Evolutionary conservation across 768 basidiomycete species (phyloP).

Genomic region (Strobilomyces echinocephalus): DNA sequence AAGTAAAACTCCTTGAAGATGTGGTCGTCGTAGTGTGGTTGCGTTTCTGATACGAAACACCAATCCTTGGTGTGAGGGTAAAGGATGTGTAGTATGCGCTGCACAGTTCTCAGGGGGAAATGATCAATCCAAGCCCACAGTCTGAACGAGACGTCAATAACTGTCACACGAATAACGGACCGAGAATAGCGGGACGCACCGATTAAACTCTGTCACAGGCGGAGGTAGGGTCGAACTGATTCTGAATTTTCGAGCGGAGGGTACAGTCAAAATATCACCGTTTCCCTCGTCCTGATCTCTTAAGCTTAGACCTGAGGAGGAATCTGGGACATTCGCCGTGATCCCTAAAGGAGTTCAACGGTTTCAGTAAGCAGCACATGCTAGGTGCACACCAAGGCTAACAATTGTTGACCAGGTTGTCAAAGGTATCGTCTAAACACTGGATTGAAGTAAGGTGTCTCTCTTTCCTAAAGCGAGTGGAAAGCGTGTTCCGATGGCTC

Average conservation of each 20-base stretch:
- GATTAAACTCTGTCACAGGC: constrained; percentile 31
- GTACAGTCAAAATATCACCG: constrained; percentile 30
- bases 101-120: constrained; percentile 31
- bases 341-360: constrained; percentile 20
- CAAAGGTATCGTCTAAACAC: constrained; percentile 24
- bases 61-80: constrained; percentile 41
- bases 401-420: constrained; percentile 29
- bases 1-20: constrained; percentile 47
- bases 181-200: constrained; percentile 14
- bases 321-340: constrained; percentile 23
- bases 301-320: constrained; percentile 22
- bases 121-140: constrained; percentile 31
- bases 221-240: constrained; percentile 23
- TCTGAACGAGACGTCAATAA: constrained; percentile 11
- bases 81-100: constrained; percentile 40
- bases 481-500: constrained; percentile 32
- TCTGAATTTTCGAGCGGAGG: constrained; percentile 29
- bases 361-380: constrained; percentile 1
- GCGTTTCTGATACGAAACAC: constrained; percentile 36
- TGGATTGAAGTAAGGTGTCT: constrained; percentile 31
- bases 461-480: constrained; percentile 29
- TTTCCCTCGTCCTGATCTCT: constrained; percentile 23
- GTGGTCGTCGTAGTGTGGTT: constrained; percentile 33
- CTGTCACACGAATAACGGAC: neutral
- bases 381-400: neutral